Percentiles rank a stretch among this genome's conserved stretches.
Conservation (phyloP, 306 rosid species). For the Begonia loranthoides region DNA sequence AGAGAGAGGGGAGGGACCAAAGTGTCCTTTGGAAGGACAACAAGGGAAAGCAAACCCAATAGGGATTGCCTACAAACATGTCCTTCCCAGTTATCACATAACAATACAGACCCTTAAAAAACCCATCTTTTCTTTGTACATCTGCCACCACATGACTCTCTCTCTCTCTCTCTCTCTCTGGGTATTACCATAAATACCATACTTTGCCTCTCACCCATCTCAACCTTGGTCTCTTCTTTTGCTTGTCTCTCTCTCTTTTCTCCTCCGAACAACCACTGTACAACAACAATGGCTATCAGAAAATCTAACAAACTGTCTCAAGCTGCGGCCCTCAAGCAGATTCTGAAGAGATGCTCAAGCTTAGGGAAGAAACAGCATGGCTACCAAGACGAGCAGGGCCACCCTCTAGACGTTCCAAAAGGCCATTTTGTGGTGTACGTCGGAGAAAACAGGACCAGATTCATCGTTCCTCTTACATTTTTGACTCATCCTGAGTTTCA, state of each 20-base stretch:
- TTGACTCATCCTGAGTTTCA: constrained; percentile 70
- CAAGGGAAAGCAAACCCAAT: constrained; percentile 22
- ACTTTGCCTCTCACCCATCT: neutral
- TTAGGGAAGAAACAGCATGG: constrained; percentile 5
- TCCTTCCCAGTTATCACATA: constrained; percentile 10
- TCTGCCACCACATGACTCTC: constrained; percentile 39
- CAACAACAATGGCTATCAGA: constrained; percentile 3
- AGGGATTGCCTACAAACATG: constrained; percentile 21
- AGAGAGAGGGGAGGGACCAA: constrained; percentile 37
- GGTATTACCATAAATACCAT: constrained; percentile 34
- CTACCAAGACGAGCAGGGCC: constrained; percentile 29
- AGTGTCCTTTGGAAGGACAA: constrained; percentile 35
- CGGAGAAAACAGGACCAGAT: constrained; percentile 75
- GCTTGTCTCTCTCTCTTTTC: neutral
- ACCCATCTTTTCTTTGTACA: constrained; percentile 27
- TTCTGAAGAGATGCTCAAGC: constrained; percentile 8
- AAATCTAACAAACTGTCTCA: constrained; percentile 1
- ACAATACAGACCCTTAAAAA: constrained; percentile 18
- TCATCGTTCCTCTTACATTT: constrained; percentile 67
- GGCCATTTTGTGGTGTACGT: constrained; percentile 95
- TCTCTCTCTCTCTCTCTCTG: constrained; percentile 12
- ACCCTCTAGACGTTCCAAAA: constrained; percentile 70
- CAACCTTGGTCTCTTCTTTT: neutral
- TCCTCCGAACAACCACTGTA: neutral
- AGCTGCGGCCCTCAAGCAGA: constrained; percentile 10